Evolutionary conservation across 2,329 filamentous ascomycete genomes (phyloP).

Genomic region (Trichoderma harzianum): DNA sequence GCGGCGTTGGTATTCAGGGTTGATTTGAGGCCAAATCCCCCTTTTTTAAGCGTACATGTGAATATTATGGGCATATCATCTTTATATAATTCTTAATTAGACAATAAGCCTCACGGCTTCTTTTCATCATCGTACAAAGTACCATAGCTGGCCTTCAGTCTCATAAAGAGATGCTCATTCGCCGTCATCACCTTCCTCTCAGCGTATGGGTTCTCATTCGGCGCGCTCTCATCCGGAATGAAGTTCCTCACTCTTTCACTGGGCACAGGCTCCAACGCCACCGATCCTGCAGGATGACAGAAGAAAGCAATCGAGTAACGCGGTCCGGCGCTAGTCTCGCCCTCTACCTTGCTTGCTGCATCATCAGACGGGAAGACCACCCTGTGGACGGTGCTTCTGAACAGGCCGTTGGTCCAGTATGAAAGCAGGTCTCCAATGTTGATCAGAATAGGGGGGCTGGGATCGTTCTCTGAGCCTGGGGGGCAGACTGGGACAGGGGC

Average conservation of each 20-base stretch:
- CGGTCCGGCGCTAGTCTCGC: conserved; percentile 48
- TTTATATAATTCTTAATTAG: background rate
- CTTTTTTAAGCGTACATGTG: background rate
- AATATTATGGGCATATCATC: background rate
- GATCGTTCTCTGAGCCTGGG: conserved; percentile 54
- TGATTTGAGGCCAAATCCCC: conserved; percentile 36
- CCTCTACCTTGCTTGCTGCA: conserved; percentile 29
- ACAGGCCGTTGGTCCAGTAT: conserved; percentile 87
- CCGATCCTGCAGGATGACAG: conserved; percentile 58
- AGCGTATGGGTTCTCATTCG: conserved; percentile 45
- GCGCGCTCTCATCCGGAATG: conserved; percentile 30
- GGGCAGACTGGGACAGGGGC: conserved; percentile 66
- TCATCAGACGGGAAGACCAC: conserved; percentile 63
- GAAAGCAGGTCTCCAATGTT: conserved; percentile 67
- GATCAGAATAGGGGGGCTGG: conserved; percentile 74
- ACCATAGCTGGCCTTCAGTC: conserved; percentile 57
- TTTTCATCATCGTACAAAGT: conserved; percentile 50
- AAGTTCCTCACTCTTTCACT: conserved; percentile 53
- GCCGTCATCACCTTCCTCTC: conserved; percentile 59
- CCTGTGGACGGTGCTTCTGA: conserved; percentile 84
- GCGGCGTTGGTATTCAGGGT: conserved; percentile 43
- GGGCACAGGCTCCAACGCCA: conserved; percentile 55
- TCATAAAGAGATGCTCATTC: conserved; percentile 60
- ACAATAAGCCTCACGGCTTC: background rate
- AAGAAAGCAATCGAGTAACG: conserved; percentile 68